Evolutionary conservation across 805 yeast genomes (phyloP), one percentile per base, ranked within the genome.

Genomic region (Pichia paraexigua): DNA sequence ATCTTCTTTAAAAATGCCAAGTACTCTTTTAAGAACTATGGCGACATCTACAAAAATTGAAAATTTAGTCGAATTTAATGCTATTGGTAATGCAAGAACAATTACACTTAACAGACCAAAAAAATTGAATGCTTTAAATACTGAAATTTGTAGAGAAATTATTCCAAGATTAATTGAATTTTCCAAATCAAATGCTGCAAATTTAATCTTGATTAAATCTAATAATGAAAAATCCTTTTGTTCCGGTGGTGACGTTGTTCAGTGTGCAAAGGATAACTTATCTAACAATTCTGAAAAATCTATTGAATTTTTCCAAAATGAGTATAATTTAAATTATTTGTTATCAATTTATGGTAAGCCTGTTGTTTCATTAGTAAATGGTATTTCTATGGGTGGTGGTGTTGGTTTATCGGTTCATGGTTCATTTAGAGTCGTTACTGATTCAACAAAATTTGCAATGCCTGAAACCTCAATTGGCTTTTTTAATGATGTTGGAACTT

Each of bases 361-460:
- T 1, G 76, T 87, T 54, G 83, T 94, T n/a, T 74, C 95, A 0
- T 62, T 89, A 40, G 83, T 86, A 81, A 84, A 94, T 63, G 97
- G 98, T 22, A 87, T 92, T 60, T 88, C 92, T 27, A 89, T 94
- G 96, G 99, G 98, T 50, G 98, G 98, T 48, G 98, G 98, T 60
- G 96, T 90, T 43, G 98, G 99, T 5, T 71, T 94, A 44, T 76
- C 92, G 0, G 85, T 88, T 42, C 98, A 94, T 69, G 84, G 88
- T 13, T 92, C 97, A 3, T 92, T 92, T 74, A 80, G 98, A 63
- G 72, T 94, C 40, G 95, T 95, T n/a, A 87, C 96, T 42, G 97
- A 92, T 61, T 78, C 79, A 60, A 91, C 98, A 12, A 77, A 83
- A 65, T 78, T 90, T 71, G 96, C 98, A 55, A 94, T 94, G 99